phyloP scores from a whole-genome alignment of 805 yeast genomes.

The Hermanozyma aechmeae region DNA sequence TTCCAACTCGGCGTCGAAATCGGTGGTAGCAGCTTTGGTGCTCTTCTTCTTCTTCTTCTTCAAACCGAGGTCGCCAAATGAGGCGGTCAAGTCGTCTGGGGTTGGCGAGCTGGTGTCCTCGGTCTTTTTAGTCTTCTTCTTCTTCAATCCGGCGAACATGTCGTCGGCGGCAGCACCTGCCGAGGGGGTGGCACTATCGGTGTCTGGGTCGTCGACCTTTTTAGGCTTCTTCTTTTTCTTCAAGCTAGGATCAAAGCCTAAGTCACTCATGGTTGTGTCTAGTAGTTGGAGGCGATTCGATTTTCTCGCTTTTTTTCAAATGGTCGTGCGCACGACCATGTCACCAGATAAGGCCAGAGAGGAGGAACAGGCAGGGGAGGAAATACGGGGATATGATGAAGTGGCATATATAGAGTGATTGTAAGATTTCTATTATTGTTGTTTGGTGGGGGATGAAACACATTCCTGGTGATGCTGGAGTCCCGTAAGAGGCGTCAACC shows the following conservation, averaged over 20 bases:
- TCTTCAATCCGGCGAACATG: constrained; percentile 64
- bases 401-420: too few species aligned
- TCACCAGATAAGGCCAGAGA: too few species aligned
- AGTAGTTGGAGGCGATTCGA: too few species aligned
- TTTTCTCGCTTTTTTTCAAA: too few species aligned
- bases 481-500: too few species aligned
- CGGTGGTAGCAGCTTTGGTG: constrained; percentile 51
- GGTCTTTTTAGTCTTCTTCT: constrained; percentile 61
- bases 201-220: neutral
- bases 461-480: too few species aligned
- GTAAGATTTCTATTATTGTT: too few species aligned
- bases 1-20: constrained; percentile 82
- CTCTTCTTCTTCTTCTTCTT: constrained; percentile 79
- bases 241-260: constrained; percentile 67
- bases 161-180: constrained; percentile 36
- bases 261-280: constrained; percentile 33
- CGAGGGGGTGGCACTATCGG: constrained; percentile 15
- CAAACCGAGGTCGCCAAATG: constrained; percentile 32
- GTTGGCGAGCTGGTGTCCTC: constrained; percentile 26
- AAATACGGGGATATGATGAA: too few species aligned
- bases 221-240: constrained; percentile 57
- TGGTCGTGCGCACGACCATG: too few species aligned
- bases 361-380: too few species aligned
- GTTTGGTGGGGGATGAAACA: too few species aligned
- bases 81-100: constrained; percentile 23